phyloP scores from a whole-genome alignment of 1,139 yeast genomes.

The Sugiyamaella castrensis region DNA sequence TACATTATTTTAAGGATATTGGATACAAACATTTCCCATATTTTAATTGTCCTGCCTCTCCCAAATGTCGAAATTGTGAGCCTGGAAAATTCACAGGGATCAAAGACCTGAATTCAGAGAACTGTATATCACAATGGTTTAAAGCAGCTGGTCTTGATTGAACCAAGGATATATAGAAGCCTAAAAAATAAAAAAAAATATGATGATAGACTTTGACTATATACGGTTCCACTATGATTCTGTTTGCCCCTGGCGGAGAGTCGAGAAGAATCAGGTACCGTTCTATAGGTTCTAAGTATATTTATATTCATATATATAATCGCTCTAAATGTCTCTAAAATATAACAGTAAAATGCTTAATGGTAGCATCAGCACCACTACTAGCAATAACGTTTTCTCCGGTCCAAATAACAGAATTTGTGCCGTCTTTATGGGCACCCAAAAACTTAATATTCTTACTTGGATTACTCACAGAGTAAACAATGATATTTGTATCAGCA shows the following conservation, averaged over 20 bases:
- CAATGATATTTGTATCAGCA: slow-evolving; percentile 72
- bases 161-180: not conserved
- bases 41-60: slow-evolving; percentile 60
- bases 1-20: slow-evolving; percentile 88
- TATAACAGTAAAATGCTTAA: slow-evolving; percentile 62
- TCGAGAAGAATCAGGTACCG: too few relatives aligned
- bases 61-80: slow-evolving; percentile 44
- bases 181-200: too few relatives aligned
- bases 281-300: not conserved
- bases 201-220: not conserved
- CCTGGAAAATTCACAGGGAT: slow-evolving; percentile 48
- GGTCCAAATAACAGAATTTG: slow-evolving; percentile 70
- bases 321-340: slow-evolving; percentile 13
- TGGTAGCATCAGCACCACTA: slow-evolving; percentile 78
- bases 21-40: slow-evolving; percentile 78
- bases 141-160: slow-evolving; percentile 35
- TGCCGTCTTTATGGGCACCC: slow-evolving; percentile 89
- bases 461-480: slow-evolving; percentile 78
- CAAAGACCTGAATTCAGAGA: slow-evolving; percentile 53
- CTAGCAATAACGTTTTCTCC: slow-evolving; percentile 51
- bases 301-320: not conserved
- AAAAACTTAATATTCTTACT: slow-evolving; percentile 68
- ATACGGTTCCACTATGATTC: not conserved
- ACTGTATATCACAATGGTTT: slow-evolving; percentile 74
- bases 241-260: too few relatives aligned